Evolutionary conservation across 495 filamentous ascomycete species (phyloP).

Genomic region (Endocarpon pusillum): DNA sequence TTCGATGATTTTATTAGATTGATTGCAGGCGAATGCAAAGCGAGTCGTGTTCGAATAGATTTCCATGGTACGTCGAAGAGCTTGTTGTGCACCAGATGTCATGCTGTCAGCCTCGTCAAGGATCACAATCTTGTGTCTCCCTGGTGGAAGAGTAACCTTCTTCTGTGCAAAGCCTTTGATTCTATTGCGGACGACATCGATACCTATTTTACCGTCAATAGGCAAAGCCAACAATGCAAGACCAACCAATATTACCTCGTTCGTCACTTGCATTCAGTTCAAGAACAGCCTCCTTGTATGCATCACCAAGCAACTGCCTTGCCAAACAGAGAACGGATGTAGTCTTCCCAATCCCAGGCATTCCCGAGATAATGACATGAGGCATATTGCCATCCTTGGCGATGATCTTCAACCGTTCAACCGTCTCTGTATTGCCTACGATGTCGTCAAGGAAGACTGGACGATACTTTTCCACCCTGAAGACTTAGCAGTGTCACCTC

Average conservation of each 20-base stretch:
- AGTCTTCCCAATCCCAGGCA: slow-evolving; percentile 99
- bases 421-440: slow-evolving; percentile 92
- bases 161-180: slow-evolving; percentile 99
- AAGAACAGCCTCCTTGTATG: slow-evolving; percentile 94
- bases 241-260: slow-evolving; percentile 38
- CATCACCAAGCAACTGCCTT: slow-evolving; percentile 74
- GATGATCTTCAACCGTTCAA: slow-evolving; percentile 96
- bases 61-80: slow-evolving; percentile 92
- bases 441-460: slow-evolving; percentile 89
- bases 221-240: slow-evolving; percentile 4
- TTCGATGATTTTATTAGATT: slow-evolving; percentile 98
- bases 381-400: slow-evolving; percentile 99
- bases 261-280: slow-evolving; percentile 96
- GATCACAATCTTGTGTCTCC: slow-evolving; percentile 90
- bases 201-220: slow-evolving; percentile 37
- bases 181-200: slow-evolving; percentile 94
- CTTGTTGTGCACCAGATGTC: slow-evolving; percentile 93
- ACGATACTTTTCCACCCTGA: slow-evolving; percentile 96
- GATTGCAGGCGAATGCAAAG: slow-evolving; percentile 97
- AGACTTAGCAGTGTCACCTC: neutral
- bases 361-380: slow-evolving; percentile 96
- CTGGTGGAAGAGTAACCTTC: slow-evolving; percentile 85
- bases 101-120: slow-evolving; percentile 96
- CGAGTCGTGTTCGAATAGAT: slow-evolving; percentile 94
- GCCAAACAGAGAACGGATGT: slow-evolving; percentile 90